phyloP scores from a whole-genome alignment of 2,329 filamentous ascomycete species.

The Plectosphaerella sp. region DNA sequence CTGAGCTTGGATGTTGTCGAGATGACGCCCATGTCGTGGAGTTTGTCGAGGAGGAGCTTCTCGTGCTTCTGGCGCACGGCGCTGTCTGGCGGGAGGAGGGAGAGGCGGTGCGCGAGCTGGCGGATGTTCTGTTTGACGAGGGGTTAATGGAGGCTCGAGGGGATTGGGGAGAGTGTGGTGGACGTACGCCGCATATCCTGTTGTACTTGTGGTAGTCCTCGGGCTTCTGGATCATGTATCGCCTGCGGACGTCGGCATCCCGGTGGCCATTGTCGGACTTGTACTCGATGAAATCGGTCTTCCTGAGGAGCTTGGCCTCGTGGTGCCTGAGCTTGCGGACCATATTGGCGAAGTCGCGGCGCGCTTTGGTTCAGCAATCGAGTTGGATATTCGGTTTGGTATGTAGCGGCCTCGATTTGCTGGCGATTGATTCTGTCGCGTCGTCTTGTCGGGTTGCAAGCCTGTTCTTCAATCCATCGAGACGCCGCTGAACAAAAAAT shows the following conservation, averaged over 20 bases:
- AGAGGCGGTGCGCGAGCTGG: conserved; percentile 83
- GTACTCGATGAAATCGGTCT: conserved; percentile 91
- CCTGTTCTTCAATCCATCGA: too few relatives aligned
- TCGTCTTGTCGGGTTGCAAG: conserved; percentile 2
- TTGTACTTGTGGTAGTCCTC: conserved; percentile 73
- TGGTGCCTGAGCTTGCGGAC: conserved; percentile 95
- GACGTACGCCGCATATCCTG: conserved; percentile 61
- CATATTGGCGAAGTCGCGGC: conserved; percentile 49
- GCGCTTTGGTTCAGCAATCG: too few relatives aligned
- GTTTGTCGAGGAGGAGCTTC: conserved; percentile 80
- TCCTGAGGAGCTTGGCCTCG: conserved; percentile 91
- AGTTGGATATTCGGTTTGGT: too few relatives aligned
- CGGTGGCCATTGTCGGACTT: conserved; percentile 85
- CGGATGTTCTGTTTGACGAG: conserved; percentile 63
- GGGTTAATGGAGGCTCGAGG: conserved; percentile 11
- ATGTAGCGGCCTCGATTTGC: too few relatives aligned
- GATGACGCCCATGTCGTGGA: conserved; percentile 88
- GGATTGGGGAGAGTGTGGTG: conserved; percentile 3
- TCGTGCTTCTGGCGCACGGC: conserved; percentile 79
- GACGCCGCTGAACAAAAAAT: background rate
- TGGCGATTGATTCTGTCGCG: background rate
- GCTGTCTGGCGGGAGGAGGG: conserved; percentile 75
- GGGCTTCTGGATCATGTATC: conserved; percentile 88
- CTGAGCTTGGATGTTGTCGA: conserved; percentile 72
- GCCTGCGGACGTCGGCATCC: conserved; percentile 71